These are phyloP conservation scores for Madurella fahalii DNA, from an alignment of 2,329 filamentous ascomycete species.

Conservation along the genomic window DNA sequence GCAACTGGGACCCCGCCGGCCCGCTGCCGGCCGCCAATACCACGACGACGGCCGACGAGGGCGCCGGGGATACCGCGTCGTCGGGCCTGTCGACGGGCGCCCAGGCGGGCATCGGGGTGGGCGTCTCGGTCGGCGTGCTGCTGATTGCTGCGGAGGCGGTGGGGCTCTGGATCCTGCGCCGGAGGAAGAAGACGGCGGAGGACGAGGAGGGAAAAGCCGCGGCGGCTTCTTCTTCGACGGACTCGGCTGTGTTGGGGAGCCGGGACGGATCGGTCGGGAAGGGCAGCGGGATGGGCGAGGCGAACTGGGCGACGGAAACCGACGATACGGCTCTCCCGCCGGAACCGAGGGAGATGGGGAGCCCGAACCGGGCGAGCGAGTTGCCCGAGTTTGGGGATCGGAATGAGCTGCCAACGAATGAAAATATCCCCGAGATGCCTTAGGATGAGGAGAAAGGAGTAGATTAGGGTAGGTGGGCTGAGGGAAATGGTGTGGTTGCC, in stretches of 20 bases:
- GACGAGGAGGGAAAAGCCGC: neutral
- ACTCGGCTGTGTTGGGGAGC: too few relatives aligned
- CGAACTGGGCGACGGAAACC: slow-evolving; percentile 4
- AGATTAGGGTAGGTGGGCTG: neutral
- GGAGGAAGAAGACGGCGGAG: neutral
- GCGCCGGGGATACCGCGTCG: neutral
- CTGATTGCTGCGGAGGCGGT: neutral
- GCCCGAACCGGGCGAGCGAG: slow-evolving; percentile 6
- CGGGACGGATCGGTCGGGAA: neutral
- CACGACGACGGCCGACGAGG: neutral
- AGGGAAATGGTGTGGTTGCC: neutral
- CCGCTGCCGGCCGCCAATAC: neutral
- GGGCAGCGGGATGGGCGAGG: slow-evolving; percentile 1
- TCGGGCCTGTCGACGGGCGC: slow-evolving; percentile 29
- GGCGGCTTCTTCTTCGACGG: neutral
- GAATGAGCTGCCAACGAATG: slow-evolving; percentile 7
- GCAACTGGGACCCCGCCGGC: slow-evolving; percentile 15
- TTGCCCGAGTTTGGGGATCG: slow-evolving; percentile 1
- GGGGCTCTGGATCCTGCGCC: neutral
- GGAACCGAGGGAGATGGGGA: slow-evolving; percentile 7
- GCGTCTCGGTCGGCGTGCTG: slow-evolving; percentile 30
- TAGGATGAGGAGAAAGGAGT: neutral
- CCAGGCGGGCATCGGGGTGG: slow-evolving; percentile 32
- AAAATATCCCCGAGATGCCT: slow-evolving; percentile 8
- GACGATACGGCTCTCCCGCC: slow-evolving; percentile 1